Evolutionary conservation across 192 early-diverging fungal species (phyloP).

Genomic region (Coemansia sp.): DNA sequence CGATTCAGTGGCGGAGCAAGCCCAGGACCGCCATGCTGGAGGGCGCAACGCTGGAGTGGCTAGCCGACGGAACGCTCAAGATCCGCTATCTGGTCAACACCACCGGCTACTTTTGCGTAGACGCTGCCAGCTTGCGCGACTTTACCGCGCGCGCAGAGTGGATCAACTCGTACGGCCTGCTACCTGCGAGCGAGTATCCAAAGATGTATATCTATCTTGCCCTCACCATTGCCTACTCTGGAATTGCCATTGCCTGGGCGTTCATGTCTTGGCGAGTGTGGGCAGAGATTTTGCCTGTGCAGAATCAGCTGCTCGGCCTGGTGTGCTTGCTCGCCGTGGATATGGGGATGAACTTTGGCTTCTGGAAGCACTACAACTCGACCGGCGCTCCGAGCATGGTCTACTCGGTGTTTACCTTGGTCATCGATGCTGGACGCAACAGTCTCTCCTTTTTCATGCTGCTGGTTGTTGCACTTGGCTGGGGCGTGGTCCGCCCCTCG

Average conservation of each 20-base stretch:
- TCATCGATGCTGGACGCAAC: conserved; percentile 88
- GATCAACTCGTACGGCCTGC: conserved; percentile 78
- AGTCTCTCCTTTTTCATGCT: conserved; percentile 96
- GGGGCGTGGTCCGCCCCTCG: conserved; percentile 92
- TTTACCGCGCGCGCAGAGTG: conserved; percentile 68
- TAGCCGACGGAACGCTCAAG: conserved; percentile 35
- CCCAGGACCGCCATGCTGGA: conserved; percentile 32
- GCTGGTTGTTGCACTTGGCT: conserved; percentile 92
- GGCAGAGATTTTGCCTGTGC: conserved; percentile 88
- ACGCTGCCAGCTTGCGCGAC: conserved; percentile 34
- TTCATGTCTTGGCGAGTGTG: conserved; percentile 77
- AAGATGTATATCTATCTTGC: conserved; percentile 86
- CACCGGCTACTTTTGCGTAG: conserved; percentile 89
- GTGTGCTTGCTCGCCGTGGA: conserved; percentile 86
- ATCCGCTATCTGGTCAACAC: conserved; percentile 67
- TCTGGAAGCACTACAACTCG: conserved; percentile 72
- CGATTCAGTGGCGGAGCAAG: conserved; percentile 29
- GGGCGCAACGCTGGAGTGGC: conserved; percentile 50
- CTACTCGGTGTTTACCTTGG: conserved; percentile 73
- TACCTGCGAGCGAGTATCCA: conserved; percentile 88
- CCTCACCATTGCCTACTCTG: conserved; percentile 73
- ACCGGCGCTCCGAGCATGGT: conserved; percentile 62
- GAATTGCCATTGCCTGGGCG: conserved; percentile 79
- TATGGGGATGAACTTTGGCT: conserved; percentile 91
- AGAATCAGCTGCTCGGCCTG: conserved; percentile 87